Base-by-base conservation (phyloP, 805 yeast species). In the Metschnikowia hibisci region DNA sequence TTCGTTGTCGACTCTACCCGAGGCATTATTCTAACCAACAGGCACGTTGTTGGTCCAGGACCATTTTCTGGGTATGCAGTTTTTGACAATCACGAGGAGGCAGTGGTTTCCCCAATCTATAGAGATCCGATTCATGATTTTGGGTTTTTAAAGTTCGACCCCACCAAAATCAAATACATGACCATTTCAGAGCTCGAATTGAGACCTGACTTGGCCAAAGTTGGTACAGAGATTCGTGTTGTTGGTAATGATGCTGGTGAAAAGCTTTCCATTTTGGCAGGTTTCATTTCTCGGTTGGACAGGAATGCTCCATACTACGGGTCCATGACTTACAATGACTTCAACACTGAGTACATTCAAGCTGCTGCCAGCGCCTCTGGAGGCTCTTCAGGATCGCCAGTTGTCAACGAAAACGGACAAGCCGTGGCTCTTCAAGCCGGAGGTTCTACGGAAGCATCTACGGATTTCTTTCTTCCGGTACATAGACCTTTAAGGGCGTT, bases 221-320 rank as follows among this genome's bases (percentile, higher is more conserved):
- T 90, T n/a, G 97, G 97, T 29, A 79, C 87, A 31, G 97, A 90
- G 61, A 89, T 90, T 57, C 77, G 96, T 56, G 96, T 90, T 23
- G 90, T 90, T 30, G 97, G 97, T 71, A 90, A 90, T 64, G 97
- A 90, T 68, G 95, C 96, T 11, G 97, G 96, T 58, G 97, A 90
- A 62, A 89, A 90, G 63, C 71, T 90, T 35, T 83, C 95, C 39
- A 90, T 90, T 55, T 69, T 89, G 53, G 78, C 96, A 1, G 97
- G 97, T 27, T 87, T 89, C 62, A 84, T 84, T 29, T 77, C 82
- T 14, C 78, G 96, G 60, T 66, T 88, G 46, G 96, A 89, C 66
- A 80, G 97, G 71, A 89, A 89, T 60, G 95, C 96, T 5, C 97
- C 97, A 2, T 95, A 87, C 51, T 90, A 90, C 57, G 97, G 96